Conservation (phyloP, 2,329 filamentous ascomycete species). For the Capronia americana region DNA sequence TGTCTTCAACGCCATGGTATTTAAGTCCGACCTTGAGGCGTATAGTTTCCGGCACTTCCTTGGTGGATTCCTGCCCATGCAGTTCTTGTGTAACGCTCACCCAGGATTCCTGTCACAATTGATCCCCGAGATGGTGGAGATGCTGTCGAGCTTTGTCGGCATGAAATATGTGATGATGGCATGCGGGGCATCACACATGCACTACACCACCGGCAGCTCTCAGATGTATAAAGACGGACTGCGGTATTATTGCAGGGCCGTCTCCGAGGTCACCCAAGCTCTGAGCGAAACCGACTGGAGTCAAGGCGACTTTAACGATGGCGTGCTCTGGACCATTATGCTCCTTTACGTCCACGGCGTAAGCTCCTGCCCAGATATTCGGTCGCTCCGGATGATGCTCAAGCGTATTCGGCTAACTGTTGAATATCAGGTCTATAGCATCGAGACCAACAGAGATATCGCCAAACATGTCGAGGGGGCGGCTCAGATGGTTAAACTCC, state of each 20-base stretch:
- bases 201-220: slow-evolving; percentile 18
- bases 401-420: not conserved
- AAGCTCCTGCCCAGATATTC: not conserved
- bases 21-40: slow-evolving; percentile 31
- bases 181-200: slow-evolving; percentile 27
- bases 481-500: slow-evolving; percentile 30
- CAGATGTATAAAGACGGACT: slow-evolving; percentile 27
- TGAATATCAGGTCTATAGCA: slow-evolving; percentile 18
- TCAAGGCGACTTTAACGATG: slow-evolving; percentile 22
- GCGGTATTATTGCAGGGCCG: slow-evolving; percentile 24
- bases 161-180: slow-evolving; percentile 25
- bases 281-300: slow-evolving; percentile 28
- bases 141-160: slow-evolving; percentile 29
- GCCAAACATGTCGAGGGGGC: slow-evolving; percentile 29
- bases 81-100: slow-evolving; percentile 25
- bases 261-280: slow-evolving; percentile 26
- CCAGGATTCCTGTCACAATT: slow-evolving; percentile 23
- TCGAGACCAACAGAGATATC: slow-evolving; percentile 28
- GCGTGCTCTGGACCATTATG: slow-evolving; percentile 19
- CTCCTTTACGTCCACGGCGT: slow-evolving; percentile 33
- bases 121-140: slow-evolving; percentile 27
- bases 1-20: slow-evolving; percentile 20
- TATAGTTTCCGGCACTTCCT: slow-evolving; percentile 30
- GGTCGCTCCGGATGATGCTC: not conserved
- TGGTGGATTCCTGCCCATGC: slow-evolving; percentile 20